These are phyloP conservation scores for Auricularia sp. DNA, from an alignment of 768 basidiomycete genomes.

Conservation along the genomic window DNA sequence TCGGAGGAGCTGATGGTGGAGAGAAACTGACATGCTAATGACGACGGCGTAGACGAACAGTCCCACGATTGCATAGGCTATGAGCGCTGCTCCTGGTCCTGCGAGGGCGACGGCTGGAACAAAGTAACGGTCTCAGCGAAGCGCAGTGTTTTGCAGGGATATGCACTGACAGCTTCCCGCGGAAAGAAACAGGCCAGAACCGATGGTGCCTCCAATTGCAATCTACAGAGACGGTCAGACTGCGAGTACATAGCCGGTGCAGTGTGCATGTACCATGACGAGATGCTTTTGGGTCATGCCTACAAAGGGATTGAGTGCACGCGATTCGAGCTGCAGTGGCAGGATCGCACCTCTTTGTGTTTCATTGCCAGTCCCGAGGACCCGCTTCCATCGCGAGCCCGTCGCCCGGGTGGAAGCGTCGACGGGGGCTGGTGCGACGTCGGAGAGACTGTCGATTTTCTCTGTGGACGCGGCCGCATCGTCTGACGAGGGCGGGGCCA, in stretches of 20 bases:
- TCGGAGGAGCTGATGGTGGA: not conserved
- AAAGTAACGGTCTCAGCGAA: not conserved
- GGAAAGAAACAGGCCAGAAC: constrained; percentile 53
- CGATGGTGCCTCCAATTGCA: constrained; percentile 50
- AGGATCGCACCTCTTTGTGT: not conserved
- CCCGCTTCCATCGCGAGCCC: not conserved
- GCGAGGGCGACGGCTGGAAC: constrained; percentile 38
- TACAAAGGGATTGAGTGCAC: not conserved
- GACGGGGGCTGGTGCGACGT: not conserved
- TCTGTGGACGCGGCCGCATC: not conserved
- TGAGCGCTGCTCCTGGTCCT: constrained; percentile 50
- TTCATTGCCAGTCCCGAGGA: not conserved
- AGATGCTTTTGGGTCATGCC: constrained; percentile 17
- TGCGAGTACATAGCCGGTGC: not conserved
- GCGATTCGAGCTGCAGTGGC: not conserved
- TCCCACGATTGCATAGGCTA: constrained; percentile 51
- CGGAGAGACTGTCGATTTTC: not conserved
- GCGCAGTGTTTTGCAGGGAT: not conserved
- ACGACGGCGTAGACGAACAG: constrained; percentile 52
- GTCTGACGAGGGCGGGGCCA: not conserved
- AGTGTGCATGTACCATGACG: constrained; percentile 30
- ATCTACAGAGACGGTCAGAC: not conserved
- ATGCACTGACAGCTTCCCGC: constrained; percentile 36
- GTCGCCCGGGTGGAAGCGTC: not conserved
- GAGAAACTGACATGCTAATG: constrained; percentile 37